Evolutionary conservation across 345 rosid genomes (phyloP).

Genomic region (Eucalyptus grandis): DNA sequence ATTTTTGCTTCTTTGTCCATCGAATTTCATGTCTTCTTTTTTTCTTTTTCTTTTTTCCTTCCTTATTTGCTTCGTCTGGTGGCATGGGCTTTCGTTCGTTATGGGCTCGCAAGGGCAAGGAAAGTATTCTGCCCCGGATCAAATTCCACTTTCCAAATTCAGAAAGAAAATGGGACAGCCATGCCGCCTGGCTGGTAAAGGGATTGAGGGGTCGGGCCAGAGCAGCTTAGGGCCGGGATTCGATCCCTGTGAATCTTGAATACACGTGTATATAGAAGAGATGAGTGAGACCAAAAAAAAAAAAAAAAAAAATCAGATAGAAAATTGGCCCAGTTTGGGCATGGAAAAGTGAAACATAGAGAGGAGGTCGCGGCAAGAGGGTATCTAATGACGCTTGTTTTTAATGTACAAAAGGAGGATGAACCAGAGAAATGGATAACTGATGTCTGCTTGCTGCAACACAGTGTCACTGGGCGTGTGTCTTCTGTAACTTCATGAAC

Average conservation of each 20-base stretch:
- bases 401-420: neutral
- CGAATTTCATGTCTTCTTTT: neutral
- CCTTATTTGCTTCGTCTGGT: neutral
- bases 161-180: neutral
- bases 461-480: neutral
- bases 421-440: neutral
- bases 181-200: neutral
- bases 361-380: neutral
- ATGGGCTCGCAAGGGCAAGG: neutral
- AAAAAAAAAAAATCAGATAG: neutral
- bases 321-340: neutral
- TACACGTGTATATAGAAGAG: neutral
- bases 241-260: neutral
- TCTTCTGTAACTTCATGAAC: neutral
- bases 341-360: neutral
- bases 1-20: neutral
- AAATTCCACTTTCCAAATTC: neutral
- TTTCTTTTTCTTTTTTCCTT: accelerated
- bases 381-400: neutral
- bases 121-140: neutral
- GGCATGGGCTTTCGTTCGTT: neutral
- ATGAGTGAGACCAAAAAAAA: neutral
- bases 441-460: neutral
- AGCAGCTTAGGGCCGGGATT: neutral
- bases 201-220: neutral